Base-by-base conservation (phyloP, 345 rosid genomes). In the Microcos paniculata region DNA sequence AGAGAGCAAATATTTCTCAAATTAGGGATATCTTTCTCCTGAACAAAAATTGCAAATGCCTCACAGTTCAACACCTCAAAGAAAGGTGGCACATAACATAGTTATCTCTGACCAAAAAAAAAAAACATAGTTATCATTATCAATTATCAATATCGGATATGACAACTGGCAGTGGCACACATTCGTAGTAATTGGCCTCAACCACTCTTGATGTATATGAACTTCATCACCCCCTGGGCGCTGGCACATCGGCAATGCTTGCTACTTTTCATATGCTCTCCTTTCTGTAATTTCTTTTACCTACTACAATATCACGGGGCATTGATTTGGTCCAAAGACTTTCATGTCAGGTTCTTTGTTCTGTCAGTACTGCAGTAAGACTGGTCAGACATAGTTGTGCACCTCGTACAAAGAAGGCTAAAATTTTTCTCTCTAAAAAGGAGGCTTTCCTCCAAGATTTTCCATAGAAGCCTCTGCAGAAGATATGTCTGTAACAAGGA, bases 371-470 rank as follows among this genome's bases (percentile, higher is more conserved):
- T 80, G 84, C n/a, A 86, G 82, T 28, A 91, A 81, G 51, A 87
- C 80, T 0, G 95, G 92, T 33, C 94, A 87, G 53, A 94, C 87
- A 84, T 91, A 90, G 26, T 98, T 94, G 0, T 94, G 98, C 90
- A 88, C 93, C 84, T 62, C 99, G 97, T 4, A 97, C 99, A 77
- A 92, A 92, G 82, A 94, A 94, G 71, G 98, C 96, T 38, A 94
- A 92, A 43, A 83, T 76, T 67, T 77, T 76, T 53, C 99, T 86
- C 49, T 89, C 88, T 0, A 81, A 86, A 81, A 86, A 31, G 94
- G 84, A 77, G 87, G 74, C 68, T 82, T 91, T n/a, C 96, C 99
- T 10, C 99, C 97, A 0, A 85, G 77, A 67, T 89, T 83, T 80
- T 86, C 84, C 13, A 78, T 72, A 70, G 98, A 92, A 53, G 83